Percentiles rank a stretch among this genome's conserved stretches.
These are phyloP conservation scores for Ophiostoma piceae DNA, from an alignment of 2,329 filamentous ascomycete genomes.

Conservation along the genomic window DNA sequence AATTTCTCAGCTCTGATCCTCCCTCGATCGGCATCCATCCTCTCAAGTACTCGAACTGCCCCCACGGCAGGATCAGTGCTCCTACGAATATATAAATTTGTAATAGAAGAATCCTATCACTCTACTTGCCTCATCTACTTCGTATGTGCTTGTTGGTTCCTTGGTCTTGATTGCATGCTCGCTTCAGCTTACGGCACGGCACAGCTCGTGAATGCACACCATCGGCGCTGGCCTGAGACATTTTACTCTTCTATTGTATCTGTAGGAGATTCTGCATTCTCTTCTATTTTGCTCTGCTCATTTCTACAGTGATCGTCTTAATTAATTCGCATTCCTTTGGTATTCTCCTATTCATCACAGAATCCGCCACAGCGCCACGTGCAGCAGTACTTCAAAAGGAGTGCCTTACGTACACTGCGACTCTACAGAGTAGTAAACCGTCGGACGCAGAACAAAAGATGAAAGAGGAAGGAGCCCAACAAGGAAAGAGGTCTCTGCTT, in stretches of 20 bases:
- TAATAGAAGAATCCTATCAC: too few species aligned
- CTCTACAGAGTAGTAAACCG: background rate
- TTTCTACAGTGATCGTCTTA: conserved; percentile 3
- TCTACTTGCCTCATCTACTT: too few species aligned
- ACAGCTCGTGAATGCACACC: background rate
- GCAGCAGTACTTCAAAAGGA: background rate
- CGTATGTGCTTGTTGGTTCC: too few species aligned
- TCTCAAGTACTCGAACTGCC: too few species aligned
- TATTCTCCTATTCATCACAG: too few species aligned
- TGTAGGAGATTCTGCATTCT: background rate
- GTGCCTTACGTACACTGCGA: background rate
- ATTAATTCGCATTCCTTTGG: background rate
- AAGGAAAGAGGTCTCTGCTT: background rate
- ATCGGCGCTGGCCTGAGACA: conserved; percentile 6
- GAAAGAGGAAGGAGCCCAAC: conserved; percentile 2
- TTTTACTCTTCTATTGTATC: background rate
- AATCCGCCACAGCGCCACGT: background rate
- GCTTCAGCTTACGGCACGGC: background rate
- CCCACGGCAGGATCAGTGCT: too few species aligned
- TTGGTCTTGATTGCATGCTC: background rate
- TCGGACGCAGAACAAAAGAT: background rate
- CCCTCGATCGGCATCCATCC: too few species aligned
- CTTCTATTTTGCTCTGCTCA: background rate
- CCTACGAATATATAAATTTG: too few species aligned
- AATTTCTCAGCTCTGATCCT: too few species aligned